These are phyloP conservation scores for Hypoxylon cercidicola DNA, from an alignment of 495 filamentous ascomycete genomes.

Conservation along the genomic window DNA sequence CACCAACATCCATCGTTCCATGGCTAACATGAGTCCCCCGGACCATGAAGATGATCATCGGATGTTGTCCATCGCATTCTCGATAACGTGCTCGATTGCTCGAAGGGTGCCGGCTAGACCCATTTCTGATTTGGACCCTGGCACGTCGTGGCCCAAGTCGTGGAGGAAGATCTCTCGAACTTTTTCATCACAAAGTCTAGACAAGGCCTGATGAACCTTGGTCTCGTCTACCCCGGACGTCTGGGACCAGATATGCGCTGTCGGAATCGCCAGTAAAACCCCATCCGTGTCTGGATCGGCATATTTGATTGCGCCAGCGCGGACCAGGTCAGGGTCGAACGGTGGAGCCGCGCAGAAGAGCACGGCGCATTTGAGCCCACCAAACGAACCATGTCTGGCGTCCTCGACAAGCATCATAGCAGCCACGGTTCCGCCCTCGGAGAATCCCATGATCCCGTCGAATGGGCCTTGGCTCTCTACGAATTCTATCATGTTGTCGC, in stretches of 20 bases:
- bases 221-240: constrained; percentile 20
- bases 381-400: constrained; percentile 36
- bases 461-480: constrained; percentile 62
- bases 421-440: constrained; percentile 69
- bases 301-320: constrained; percentile 28
- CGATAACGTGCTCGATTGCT: constrained; percentile 32
- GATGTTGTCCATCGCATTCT: constrained; percentile 20
- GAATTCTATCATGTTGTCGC: constrained; percentile 38
- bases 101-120: constrained; percentile 28
- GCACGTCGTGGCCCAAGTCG: constrained; percentile 32
- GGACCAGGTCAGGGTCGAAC: constrained; percentile 40
- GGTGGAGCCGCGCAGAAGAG: constrained; percentile 44
- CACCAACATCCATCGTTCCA: too few relatives aligned
- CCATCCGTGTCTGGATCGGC: constrained; percentile 41
- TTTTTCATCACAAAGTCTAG: constrained; percentile 27
- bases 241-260: constrained; percentile 43
- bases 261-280: constrained; percentile 37
- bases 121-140: constrained; percentile 34
- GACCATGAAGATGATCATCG: background rate
- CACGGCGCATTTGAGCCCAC: constrained; percentile 40
- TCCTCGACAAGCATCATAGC: constrained; percentile 54
- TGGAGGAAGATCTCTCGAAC: constrained; percentile 35
- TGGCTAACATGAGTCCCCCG: too few relatives aligned
- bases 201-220: constrained; percentile 22
- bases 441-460: constrained; percentile 73